Conservation (phyloP, 306 rosid genomes). For the Astragalus glycyphyllos region DNA sequence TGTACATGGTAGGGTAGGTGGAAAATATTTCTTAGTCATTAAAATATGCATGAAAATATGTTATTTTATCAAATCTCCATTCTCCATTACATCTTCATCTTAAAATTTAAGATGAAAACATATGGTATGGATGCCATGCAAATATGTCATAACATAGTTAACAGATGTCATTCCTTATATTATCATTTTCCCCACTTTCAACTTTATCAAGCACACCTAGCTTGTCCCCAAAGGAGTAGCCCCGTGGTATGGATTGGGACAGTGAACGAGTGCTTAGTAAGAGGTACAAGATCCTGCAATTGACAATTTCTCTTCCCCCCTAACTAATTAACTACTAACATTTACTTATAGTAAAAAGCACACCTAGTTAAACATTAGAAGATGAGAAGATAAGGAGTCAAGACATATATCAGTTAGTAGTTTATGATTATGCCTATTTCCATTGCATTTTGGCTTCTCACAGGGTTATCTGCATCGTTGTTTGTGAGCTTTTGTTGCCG, state of each 20-base stretch:
- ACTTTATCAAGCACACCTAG: conserved; percentile 21
- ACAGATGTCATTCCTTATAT: not conserved
- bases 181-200: conserved; percentile 6
- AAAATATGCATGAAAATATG: conserved; percentile 16
- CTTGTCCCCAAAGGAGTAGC: not conserved
- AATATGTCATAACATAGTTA: not conserved
- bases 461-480: not conserved
- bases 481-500: conserved; percentile 6
- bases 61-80: conserved; percentile 7
- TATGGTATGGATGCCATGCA: not conserved
- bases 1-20: conserved; percentile 13
- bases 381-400: not conserved
- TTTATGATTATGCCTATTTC: not conserved
- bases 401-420: not conserved
- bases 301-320: too few species aligned
- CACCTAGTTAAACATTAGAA: too few species aligned
- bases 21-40: conserved; percentile 1
- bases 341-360: too few species aligned
- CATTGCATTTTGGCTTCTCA: conserved; percentile 4
- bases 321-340: too few species aligned
- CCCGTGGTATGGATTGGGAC: too few species aligned
- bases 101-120: conserved; percentile 3
- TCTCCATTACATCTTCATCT: not conserved
- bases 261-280: too few species aligned
- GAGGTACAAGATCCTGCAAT: too few species aligned